phyloP scores from a whole-genome alignment of 805 yeast genomes.

The Torulaspora delbrueckii region DNA sequence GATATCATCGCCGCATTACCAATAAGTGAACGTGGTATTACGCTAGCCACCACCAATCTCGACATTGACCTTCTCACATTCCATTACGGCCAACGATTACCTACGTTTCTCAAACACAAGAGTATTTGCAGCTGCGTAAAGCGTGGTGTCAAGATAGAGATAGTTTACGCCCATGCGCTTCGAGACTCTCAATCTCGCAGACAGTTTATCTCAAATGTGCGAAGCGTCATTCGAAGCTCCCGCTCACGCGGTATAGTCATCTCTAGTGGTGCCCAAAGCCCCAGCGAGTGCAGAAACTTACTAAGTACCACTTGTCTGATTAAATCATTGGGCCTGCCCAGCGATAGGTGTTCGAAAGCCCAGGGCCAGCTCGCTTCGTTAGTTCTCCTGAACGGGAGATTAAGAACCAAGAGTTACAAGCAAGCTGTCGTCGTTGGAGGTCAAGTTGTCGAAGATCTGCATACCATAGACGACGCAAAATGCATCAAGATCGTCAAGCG shows the following conservation, averaged over 20 bases:
- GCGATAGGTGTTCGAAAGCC: conserved; percentile 54
- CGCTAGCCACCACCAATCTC: conserved; percentile 64
- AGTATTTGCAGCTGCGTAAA: conserved; percentile 77
- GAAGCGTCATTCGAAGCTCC: conserved; percentile 74
- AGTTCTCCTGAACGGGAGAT: conserved; percentile 66
- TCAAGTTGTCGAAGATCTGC: conserved; percentile 28
- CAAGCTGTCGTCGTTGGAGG: conserved; percentile 58
- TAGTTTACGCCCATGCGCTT: conserved; percentile 58
- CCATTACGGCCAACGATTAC: conserved; percentile 58
- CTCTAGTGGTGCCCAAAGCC: conserved; percentile 64
- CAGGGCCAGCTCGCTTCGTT: conserved; percentile 56
- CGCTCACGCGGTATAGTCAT: conserved; percentile 74
- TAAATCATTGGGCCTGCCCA: conserved; percentile 64
- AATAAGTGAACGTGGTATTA: conserved; percentile 68
- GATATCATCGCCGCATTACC: conserved; percentile 86
- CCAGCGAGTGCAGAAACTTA: conserved; percentile 58
- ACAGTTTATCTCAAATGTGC: conserved; percentile 63
- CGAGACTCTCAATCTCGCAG: conserved; percentile 44
- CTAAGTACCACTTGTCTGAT: conserved; percentile 65
- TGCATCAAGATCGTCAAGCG: conserved; percentile 27
- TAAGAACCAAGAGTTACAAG: conserved; percentile 69
- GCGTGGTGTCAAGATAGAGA: conserved; percentile 78
- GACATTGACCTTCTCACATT: conserved; percentile 82
- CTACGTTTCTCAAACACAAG: conserved; percentile 77
- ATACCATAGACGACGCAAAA: conserved; percentile 12